Evolutionary conservation across 1,139 yeast species (phyloP), one percentile per base, ranked within the genome.

Genomic region (Protomyces lactucae-debilis): DNA sequence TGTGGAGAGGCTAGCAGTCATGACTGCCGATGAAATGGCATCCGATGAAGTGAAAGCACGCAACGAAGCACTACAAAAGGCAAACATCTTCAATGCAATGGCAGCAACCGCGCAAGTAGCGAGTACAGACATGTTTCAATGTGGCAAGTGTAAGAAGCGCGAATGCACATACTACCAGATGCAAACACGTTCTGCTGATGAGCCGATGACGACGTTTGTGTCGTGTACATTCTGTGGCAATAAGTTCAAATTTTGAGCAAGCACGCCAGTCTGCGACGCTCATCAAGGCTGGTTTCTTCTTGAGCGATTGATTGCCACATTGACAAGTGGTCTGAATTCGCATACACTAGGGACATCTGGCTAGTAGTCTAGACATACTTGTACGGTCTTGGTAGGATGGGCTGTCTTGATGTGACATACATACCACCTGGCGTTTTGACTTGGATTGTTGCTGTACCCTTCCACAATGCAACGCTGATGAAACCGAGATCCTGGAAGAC

Each of bases 121-220:
- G 0, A 91, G 91, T 55, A 93, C 99, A 8, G 98, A 93, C 76
- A 82, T 98, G 75, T 93, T 93, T 75, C 88, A 96, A 2, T 93
- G 99, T 78, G 97, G 98, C 67, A 93, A 93, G 76, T 93, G 99
- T 82, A 93, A 92, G 77, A 93, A 91, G 75, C 90, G 92, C 80
- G 90, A 89, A 79, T 99, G 93, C 46, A 88, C 96, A 71, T 93
- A 93, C 76, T 93, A 91, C 77, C 99, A 93, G 78, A 83, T 93
- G 88, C 99, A 93, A 80, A 93, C 99, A 48, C 82, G 99, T 76
- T 88, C 96, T 66, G 99, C 99, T 32, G 99, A 93, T 83, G 99
- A 93, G 77, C 99, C 99, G 67, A 83, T 93, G 73, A 93, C 99
- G 8, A 93, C 99, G 1, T 93, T 93, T 75, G 93, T 98, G 79